These are phyloP conservation scores for Tolypocladium inflatum DNA, from an alignment of 2,329 filamentous ascomycete species.

Conservation along the genomic window DNA sequence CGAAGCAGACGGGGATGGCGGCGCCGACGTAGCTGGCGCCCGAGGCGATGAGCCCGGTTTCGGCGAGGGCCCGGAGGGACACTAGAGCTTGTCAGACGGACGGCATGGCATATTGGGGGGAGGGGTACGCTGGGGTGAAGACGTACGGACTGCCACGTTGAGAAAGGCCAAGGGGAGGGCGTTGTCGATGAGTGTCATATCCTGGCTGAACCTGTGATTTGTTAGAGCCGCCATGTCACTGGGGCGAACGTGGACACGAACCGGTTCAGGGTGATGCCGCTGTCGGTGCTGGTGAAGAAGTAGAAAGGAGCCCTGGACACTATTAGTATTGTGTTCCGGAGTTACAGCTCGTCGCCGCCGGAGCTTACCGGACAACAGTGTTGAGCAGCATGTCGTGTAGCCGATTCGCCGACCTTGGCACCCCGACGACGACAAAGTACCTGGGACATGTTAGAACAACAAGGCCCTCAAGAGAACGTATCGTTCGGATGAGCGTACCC, in stretches of 20 bases:
- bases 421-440: neutral
- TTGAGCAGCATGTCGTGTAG: neutral
- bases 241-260: neutral
- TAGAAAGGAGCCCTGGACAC: neutral
- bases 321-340: neutral
- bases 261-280: neutral
- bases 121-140: neutral
- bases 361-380: neutral
- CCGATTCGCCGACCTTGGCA: neutral
- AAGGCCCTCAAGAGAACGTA: neutral
- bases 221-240: neutral
- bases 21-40: constrained; percentile 21
- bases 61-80: constrained; percentile 12
- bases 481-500: neutral
- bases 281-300: neutral
- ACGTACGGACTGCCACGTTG: neutral
- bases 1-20: constrained; percentile 29
- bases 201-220: neutral
- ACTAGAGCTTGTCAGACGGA: neutral
- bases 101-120: no score
- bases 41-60: constrained; percentile 13
- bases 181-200: neutral
- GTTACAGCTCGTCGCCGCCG: neutral
- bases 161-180: neutral
- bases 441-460: neutral